Evolutionary conservation across 78 protist genomes (phyloP), one percentile per base, ranked within the genome.

Genomic region (Bigelowiella natans): DNA sequence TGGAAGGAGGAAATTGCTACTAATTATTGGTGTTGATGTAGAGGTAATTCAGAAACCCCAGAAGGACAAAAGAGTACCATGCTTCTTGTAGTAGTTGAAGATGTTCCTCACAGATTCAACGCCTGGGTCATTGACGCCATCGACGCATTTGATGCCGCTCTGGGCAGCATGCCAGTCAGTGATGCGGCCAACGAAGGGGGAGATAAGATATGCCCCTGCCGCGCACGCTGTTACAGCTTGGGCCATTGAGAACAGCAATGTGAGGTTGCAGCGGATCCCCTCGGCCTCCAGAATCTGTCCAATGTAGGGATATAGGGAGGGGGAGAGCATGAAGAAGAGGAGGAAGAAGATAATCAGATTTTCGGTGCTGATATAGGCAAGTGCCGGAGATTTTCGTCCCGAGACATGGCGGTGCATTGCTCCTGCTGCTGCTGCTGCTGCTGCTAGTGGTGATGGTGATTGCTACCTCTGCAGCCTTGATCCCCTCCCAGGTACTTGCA

Each of bases 401-500:
- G n/a, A n/a, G n/a, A n/a, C n/a, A n/a, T n/a, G n/a, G n/a, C n/a
- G 82, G 82, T 63, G 82, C 82, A 28, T 63, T 63, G 82, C 18
- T 63, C 31, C 82, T 11, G 31, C 31, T 28, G 11, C 82, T 63
- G 11, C 82, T 18, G 31, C 31, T 63, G 82, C 18, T 11, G 82
- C 11, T 11, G 18, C 82, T 28, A 63, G 82, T 28, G 82, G 18
- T 28, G 82, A 63, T 18, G 18, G 18, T 11, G 82, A 1, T 38
- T 38, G 83, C 83, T n/a, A 90, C 86, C 31, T 31, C 38, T 3
- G 83, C 83, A 1, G 92, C 89, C 63, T 7, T 2, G 64, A 90
- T 38, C 36, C 92, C 92, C 83, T 90, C 92, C 92, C 92, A 90
- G 86, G 92, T 90, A 26, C 82, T 89, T n/a, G 92, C 92, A 37